These are phyloP conservation scores for Chlorella sp. DNA, from an alignment of 139 green algal species.

Conservation along the genomic window DNA sequence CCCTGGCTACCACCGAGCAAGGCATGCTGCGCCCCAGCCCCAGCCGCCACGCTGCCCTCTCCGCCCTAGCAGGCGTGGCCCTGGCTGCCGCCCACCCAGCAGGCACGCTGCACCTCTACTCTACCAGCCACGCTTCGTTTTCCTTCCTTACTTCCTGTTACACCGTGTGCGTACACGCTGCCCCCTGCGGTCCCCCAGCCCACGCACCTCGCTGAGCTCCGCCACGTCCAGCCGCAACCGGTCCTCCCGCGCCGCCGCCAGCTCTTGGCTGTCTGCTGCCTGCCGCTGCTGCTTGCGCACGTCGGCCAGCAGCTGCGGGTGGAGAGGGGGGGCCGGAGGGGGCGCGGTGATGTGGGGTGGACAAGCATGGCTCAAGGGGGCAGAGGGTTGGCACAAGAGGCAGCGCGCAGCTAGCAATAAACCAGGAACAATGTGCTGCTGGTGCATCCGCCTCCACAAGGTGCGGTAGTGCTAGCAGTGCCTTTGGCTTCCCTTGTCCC, in stretches of 20 bases:
- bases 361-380: too few species aligned
- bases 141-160: too few species aligned
- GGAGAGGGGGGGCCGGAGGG: background rate
- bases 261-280: slow-evolving; percentile 18
- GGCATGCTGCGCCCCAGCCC: background rate
- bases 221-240: slow-evolving; percentile 18
- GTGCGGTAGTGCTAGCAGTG: background rate
- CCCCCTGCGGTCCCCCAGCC: too few species aligned
- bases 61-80: too few species aligned
- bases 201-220: slow-evolving; percentile 14
- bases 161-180: too few species aligned
- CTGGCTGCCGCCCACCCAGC: too few species aligned
- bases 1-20: too few species aligned
- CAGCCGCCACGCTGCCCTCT: too few species aligned
- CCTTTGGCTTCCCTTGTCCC: background rate
- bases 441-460: background rate
- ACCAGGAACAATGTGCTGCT: background rate
- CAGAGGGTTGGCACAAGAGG: background rate
- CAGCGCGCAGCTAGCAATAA: background rate
- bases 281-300: slow-evolving; percentile 17
- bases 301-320: slow-evolving; percentile 21
- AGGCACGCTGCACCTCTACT: too few species aligned
- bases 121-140: too few species aligned
- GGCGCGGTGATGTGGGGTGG: too few species aligned
- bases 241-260: slow-evolving; percentile 4